phyloP scores from a whole-genome alignment of 2,329 filamentous ascomycete species.

The Chaetomium sp. region DNA sequence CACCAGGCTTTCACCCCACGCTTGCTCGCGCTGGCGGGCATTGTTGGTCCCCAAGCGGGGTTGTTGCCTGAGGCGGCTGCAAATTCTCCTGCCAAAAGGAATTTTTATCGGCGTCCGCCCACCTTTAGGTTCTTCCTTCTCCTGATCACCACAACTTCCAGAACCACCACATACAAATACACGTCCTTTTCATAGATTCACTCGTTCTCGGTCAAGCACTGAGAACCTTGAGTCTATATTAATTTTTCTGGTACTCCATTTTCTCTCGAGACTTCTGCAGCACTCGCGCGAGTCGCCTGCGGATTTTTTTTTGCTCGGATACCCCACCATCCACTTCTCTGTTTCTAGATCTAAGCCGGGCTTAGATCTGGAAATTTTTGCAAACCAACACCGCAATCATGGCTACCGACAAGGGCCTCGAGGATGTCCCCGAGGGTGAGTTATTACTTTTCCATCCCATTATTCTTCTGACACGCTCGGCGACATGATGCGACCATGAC shows the following conservation, averaged over 20 bases:
- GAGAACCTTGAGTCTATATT: slow-evolving; percentile 49
- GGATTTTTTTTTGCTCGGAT: slow-evolving; percentile 32
- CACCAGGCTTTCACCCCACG: slow-evolving; percentile 3
- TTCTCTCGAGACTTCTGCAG: slow-evolving; percentile 23
- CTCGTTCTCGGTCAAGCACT: slow-evolving; percentile 35
- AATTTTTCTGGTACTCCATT: slow-evolving; percentile 29
- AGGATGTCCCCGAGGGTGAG: slow-evolving; percentile 94
- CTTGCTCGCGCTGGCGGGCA: too few relatives aligned
- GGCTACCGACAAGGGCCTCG: slow-evolving; percentile 97
- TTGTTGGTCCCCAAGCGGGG: slow-evolving; percentile 9
- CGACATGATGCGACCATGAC: slow-evolving; percentile 7
- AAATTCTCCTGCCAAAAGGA: slow-evolving; percentile 21
- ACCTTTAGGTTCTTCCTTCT: slow-evolving; percentile 15
- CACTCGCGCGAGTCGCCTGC: slow-evolving; percentile 27
- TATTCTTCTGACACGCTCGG: background rate
- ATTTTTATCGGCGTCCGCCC: slow-evolving; percentile 19
- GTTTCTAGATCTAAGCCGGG: slow-evolving; percentile 66
- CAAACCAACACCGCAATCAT: slow-evolving; percentile 72
- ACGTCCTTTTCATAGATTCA: slow-evolving; percentile 32
- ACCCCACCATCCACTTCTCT: slow-evolving; percentile 33
- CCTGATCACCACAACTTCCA: slow-evolving; percentile 16
- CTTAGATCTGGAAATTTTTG: slow-evolving; percentile 65
- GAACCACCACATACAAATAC: slow-evolving; percentile 26
- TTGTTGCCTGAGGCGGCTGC: slow-evolving; percentile 21
- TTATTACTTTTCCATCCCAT: slow-evolving; percentile 24